phyloP scores from a whole-genome alignment of 2,329 filamentous ascomycete genomes.

The Fusarium paranaense region DNA sequence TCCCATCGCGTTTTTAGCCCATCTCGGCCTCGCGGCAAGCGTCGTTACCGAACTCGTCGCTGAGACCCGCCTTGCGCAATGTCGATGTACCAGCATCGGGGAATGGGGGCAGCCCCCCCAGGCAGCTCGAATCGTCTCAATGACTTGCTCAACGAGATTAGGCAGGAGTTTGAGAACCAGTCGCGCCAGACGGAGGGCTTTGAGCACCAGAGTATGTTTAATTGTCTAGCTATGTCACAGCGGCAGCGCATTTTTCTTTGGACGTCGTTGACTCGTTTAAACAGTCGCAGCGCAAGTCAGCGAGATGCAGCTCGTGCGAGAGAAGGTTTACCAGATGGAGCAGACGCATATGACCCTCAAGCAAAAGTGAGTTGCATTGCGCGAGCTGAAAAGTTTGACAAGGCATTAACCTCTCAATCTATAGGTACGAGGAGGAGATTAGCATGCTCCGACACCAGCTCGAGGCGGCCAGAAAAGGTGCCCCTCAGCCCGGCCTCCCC shows the following conservation, averaged over 20 bases:
- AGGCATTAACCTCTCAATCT: slow-evolving; percentile 9
- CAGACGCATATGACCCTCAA: slow-evolving; percentile 90
- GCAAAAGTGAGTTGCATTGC: slow-evolving; percentile 76
- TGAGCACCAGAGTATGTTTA: slow-evolving; percentile 89
- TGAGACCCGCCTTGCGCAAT: slow-evolving; percentile 52
- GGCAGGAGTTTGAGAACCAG: slow-evolving; percentile 90
- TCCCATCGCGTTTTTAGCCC: not conserved
- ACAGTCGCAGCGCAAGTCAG: slow-evolving; percentile 90
- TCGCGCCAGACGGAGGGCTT: slow-evolving; percentile 85
- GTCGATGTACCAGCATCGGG: slow-evolving; percentile 93
- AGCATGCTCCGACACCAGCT: slow-evolving; percentile 87
- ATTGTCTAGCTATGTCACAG: not conserved
- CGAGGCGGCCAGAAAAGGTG: slow-evolving; percentile 76
- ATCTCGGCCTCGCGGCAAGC: slow-evolving; percentile 24
- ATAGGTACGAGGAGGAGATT: slow-evolving; percentile 94
- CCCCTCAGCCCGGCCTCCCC: slow-evolving; percentile 68
- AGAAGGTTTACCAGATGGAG: slow-evolving; percentile 94
- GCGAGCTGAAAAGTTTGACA: not conserved
- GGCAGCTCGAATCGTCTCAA: slow-evolving; percentile 75
- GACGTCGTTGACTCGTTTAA: slow-evolving; percentile 39
- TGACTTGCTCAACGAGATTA: slow-evolving; percentile 91
- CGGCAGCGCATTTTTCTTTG: slow-evolving; percentile 11
- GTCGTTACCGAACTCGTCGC: slow-evolving; percentile 23
- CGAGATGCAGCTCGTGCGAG: slow-evolving; percentile 93
- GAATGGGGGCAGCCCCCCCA: slow-evolving; percentile 78